phyloP scores from a whole-genome alignment of 345 rosid species.

The Raphanus raphanistrum region DNA sequence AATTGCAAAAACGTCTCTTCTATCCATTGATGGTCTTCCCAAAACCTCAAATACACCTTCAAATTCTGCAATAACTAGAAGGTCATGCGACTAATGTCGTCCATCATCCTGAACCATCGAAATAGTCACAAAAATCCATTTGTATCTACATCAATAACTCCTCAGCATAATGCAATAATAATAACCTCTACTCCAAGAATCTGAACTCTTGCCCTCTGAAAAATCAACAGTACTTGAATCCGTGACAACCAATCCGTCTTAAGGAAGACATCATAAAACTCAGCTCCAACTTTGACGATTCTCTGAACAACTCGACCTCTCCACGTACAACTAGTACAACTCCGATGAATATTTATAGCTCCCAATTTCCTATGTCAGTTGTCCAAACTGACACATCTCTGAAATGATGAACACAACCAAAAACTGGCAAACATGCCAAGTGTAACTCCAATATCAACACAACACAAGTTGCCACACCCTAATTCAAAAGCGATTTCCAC shows the following conservation, averaged over 20 bases:
- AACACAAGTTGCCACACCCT: too few relatives aligned
- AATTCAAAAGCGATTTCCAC: too few relatives aligned
- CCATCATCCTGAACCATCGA: not conserved
- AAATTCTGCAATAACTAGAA: not conserved
- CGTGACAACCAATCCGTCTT: not conserved
- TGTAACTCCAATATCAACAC: too few relatives aligned
- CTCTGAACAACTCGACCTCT: too few relatives aligned
- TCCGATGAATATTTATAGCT: too few relatives aligned
- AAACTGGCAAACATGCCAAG: too few relatives aligned
- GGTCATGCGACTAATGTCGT: not conserved
- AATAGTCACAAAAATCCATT: not conserved
- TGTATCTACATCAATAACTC: not conserved
- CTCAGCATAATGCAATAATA: not conserved
- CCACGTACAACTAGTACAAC: too few relatives aligned
- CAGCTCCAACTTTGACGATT: too few relatives aligned
- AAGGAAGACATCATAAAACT: too few relatives aligned
- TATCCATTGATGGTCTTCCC: not conserved
- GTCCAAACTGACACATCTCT: too few relatives aligned
- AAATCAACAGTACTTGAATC: not conserved
- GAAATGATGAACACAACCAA: too few relatives aligned
- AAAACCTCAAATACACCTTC: not conserved
- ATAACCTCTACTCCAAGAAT: not conserved
- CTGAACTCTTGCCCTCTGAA: not conserved
- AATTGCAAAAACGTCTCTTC: not conserved
- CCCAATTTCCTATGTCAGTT: too few relatives aligned